Conservation (phyloP, 1,139 yeast genomes). For the Suhomyces terraborum region DNA sequence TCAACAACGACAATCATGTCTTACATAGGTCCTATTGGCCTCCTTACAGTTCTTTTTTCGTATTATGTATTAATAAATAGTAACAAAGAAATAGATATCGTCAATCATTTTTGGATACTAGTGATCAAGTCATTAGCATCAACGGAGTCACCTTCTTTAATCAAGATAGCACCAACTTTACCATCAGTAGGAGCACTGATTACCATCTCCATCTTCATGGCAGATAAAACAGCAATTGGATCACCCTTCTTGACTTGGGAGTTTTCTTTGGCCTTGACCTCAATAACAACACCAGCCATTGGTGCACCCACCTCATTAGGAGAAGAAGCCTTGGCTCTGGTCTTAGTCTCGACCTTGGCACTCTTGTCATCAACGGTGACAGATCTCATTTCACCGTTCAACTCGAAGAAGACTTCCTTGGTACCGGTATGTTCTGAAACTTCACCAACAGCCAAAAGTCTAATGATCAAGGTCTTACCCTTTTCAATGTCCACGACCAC, state of each 20-base stretch:
- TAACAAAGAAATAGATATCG: conserved; percentile 6
- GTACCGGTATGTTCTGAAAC: conserved; percentile 81
- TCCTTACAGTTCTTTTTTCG: neutral
- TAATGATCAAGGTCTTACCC: conserved; percentile 91
- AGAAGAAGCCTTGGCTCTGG: conserved; percentile 91
- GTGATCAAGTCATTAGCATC: conserved; percentile 85
- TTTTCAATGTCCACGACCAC: conserved; percentile 86
- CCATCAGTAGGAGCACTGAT: conserved; percentile 91
- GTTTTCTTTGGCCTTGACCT: conserved; percentile 86
- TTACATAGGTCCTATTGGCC: too few relatives aligned
- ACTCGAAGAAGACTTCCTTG: conserved; percentile 95
- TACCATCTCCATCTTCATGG: conserved; percentile 99
- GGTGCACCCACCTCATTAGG: conserved; percentile 98
- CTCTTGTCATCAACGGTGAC: conserved; percentile 88
- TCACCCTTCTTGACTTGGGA: conserved; percentile 94
- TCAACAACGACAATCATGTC: too few relatives aligned
- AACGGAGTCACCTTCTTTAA: conserved; percentile 91
- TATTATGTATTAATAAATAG: conserved; percentile 8
- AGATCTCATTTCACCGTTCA: conserved; percentile 97
- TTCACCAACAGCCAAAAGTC: conserved; percentile 91
- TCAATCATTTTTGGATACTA: conserved; percentile 26
- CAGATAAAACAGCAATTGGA: conserved; percentile 89
- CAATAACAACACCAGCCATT: conserved; percentile 98
- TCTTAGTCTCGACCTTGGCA: conserved; percentile 78
- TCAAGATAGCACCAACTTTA: conserved; percentile 69